Base-by-base conservation (phyloP, 1,284 basidiomycete genomes). In the Ganoderma meredithae region DNA sequence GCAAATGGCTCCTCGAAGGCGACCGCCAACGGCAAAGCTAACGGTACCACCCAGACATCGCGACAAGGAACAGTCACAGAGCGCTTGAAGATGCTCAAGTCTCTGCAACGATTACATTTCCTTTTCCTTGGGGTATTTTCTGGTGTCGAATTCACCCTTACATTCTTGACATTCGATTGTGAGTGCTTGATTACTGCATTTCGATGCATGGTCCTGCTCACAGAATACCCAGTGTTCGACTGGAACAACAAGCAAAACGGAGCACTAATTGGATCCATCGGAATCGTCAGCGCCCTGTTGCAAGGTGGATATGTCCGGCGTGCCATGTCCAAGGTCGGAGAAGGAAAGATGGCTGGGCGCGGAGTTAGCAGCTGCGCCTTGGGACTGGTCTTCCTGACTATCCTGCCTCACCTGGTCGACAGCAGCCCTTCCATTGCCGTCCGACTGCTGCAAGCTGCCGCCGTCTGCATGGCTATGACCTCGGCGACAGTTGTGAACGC, bases 181-280 rank as follows among this genome's bases (percentile, higher is more conserved):
- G 78, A 79, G 92, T 85, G 22, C n/a, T 39, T 55, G n/a, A 5
- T 43, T 31, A 19, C 15, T 19, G 6, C 19, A n/a, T 43, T 13
- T 13, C 41, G 9, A 17, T 1, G n/a, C 10, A 39, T 1, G 33
- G 5, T 15, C 6, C 55, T 15, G 31, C 69, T 75, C 17, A 76
- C 53, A 6, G 1, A n/a, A 13, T 39, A 59, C 40, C 19, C 77
- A 90, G 92, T 97, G 63, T 91, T 97, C 68, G 91, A 94, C 77
- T 96, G 94, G 87, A 90, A 89, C 73, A 98, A 97, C 80, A 90
- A 85, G 72, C 93, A 96, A 76, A 98, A 97, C 72, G 96, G 96
- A 10, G 86, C 87, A 69, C 86, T 98, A 43, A 91, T 94, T 58
- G 95, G 94, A 1, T 92, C 90, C 60, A 96, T 97, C 73, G 96